Conservation (phyloP, 2,329 filamentous ascomycete species). For the Dactylella cylindrospora region DNA sequence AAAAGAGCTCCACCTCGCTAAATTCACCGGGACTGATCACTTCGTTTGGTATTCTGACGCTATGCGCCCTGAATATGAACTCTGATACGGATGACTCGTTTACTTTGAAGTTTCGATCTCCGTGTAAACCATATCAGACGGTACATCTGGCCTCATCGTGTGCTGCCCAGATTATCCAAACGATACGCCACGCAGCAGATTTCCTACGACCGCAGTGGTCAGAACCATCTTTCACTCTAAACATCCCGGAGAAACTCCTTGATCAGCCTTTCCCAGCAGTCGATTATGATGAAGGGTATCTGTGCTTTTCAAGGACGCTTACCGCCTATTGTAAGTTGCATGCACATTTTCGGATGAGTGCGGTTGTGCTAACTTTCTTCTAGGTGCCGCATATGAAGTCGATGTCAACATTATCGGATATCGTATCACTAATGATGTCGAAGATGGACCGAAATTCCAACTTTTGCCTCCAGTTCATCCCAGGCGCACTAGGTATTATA, state of each 20-base stretch:
- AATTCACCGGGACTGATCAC: constrained; percentile 56
- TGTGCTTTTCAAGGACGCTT: constrained; percentile 67
- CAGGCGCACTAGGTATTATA: constrained; percentile 59
- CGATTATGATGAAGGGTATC: constrained; percentile 60
- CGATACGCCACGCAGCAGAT: constrained; percentile 63
- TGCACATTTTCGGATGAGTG: background rate
- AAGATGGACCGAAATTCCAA: constrained; percentile 68
- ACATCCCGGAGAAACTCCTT: constrained; percentile 61
- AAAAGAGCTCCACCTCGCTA: constrained; percentile 56
- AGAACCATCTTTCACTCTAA: constrained; percentile 64
- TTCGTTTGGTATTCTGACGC: constrained; percentile 65
- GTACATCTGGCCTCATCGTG: constrained; percentile 66
- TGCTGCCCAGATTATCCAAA: constrained; percentile 65
- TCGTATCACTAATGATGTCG: constrained; percentile 62
- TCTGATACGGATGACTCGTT: constrained; percentile 66
- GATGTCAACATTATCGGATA: constrained; percentile 69
- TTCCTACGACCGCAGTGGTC: constrained; percentile 67
- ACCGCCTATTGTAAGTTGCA: constrained; percentile 65
- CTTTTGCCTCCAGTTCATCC: constrained; percentile 61
- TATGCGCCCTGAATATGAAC: constrained; percentile 61
- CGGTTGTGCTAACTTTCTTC: constrained; percentile 8
- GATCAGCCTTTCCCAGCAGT: constrained; percentile 56
- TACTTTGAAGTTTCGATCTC: constrained; percentile 62
- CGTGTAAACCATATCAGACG: constrained; percentile 50
- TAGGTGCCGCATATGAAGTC: constrained; percentile 63